A percentile compares a stretch with the other conserved stretches of the same genome.
phyloP scores from a whole-genome alignment of 305 asterid species.

The Caryopteris hybrid region DNA sequence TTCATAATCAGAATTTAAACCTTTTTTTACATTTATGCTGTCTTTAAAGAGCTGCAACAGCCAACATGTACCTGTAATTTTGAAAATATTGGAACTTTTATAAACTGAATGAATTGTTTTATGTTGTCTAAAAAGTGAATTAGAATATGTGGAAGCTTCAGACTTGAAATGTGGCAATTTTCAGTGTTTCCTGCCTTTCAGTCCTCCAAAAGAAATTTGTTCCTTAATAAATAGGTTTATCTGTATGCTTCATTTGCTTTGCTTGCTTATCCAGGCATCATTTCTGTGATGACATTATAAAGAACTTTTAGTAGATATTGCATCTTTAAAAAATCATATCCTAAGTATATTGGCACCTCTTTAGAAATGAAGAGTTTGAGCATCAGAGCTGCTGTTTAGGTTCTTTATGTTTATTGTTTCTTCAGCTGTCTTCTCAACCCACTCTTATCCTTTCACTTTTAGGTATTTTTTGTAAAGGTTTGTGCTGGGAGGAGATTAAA shows the following conservation, averaged over 20 bases:
- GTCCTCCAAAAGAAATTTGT: neutral
- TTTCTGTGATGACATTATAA: neutral
- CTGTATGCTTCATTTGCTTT: neutral
- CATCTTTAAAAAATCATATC: neutral
- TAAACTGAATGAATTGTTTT: neutral
- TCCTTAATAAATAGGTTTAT: neutral
- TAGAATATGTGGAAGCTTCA: neutral
- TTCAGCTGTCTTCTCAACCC: constrained; percentile 7
- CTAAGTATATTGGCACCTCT: neutral
- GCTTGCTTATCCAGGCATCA: neutral
- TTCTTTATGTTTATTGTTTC: neutral
- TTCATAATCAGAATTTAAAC: neutral
- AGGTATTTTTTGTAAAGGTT: neutral
- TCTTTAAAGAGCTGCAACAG: neutral
- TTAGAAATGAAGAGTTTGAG: no score
- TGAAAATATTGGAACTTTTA: neutral
- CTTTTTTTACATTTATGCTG: neutral
- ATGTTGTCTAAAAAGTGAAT: neutral
- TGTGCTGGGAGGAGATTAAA: neutral
- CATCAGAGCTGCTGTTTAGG: neutral
- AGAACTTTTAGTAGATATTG: neutral
- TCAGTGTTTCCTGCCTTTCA: neutral
- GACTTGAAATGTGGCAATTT: neutral
- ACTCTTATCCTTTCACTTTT: neutral
- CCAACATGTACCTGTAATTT: neutral